Evolutionary conservation across 179 eudicot genomes (phyloP).

Genomic region (Heliamphora pulchella): DNA sequence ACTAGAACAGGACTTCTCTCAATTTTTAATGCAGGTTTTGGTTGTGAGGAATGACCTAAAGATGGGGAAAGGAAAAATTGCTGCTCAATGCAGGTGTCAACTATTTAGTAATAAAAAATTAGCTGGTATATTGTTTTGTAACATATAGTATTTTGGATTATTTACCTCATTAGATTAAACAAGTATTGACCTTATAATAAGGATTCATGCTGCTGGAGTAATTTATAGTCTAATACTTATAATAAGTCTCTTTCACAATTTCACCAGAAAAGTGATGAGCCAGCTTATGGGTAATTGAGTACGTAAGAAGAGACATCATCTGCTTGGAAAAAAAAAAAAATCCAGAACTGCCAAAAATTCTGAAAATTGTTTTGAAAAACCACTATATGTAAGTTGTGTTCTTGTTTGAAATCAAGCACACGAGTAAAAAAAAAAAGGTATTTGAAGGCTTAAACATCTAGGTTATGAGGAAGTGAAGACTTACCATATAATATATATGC

Average conservation of each 20-base stretch:
- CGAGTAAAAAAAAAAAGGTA: neutral
- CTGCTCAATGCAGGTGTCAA: constrained; percentile 94
- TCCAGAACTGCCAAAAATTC: neutral
- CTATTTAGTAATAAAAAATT: neutral
- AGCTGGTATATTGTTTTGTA: constrained; percentile 1
- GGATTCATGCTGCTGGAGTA: neutral
- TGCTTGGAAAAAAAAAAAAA: no score
- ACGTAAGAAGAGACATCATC: no score
- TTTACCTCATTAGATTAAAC: neutral
- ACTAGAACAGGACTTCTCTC: constrained; percentile 9
- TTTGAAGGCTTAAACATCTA: neutral
- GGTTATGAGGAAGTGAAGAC: neutral
- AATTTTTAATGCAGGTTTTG: constrained; percentile 55
- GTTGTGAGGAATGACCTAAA: constrained; percentile 97
- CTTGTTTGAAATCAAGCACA: neutral
- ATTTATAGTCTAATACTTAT: neutral
- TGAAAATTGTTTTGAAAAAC: neutral
- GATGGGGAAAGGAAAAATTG: constrained; percentile 99
- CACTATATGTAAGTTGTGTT: neutral
- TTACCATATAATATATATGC: neutral
- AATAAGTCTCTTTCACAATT: neutral
- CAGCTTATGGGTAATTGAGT: neutral
- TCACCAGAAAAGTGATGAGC: neutral
- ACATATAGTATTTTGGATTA: neutral
- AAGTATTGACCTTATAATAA: neutral